Percentiles rank a stretch among this genome's conserved stretches.
Evolutionary conservation across 2,329 filamentous ascomycete genomes (phyloP).

Genomic region (Zymoseptoria ardabiliae): DNA sequence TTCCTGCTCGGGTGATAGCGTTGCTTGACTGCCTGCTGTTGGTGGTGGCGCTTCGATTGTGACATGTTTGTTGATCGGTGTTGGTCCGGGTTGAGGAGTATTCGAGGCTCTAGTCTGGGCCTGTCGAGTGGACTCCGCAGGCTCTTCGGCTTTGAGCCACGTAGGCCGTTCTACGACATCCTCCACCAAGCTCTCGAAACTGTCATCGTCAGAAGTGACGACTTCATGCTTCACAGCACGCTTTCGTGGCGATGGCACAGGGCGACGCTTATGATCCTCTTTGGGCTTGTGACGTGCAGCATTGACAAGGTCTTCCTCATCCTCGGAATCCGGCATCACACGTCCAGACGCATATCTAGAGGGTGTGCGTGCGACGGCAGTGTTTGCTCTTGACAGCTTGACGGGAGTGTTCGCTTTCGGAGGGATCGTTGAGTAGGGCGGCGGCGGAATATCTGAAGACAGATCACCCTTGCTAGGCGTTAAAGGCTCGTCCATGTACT

Average conservation of each 20-base stretch:
- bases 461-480: constrained; percentile 9
- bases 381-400: not conserved
- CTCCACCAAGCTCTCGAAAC: not conserved
- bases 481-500: constrained; percentile 22
- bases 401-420: constrained; percentile 12
- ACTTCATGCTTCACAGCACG: constrained; percentile 5
- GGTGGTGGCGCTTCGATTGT: constrained; percentile 6
- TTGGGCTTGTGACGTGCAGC: constrained; percentile 10
- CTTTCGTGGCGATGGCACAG: constrained; percentile 4
- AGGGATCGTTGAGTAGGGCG: constrained; percentile 41
- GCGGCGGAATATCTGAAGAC: constrained; percentile 26
- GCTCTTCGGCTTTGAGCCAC: not conserved
- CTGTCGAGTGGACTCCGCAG: not conserved
- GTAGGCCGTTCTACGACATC: not conserved
- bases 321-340: constrained; percentile 22
- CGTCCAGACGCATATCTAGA: not conserved
- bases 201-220: not conserved
- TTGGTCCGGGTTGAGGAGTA: not conserved
- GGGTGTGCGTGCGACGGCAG: constrained; percentile 3
- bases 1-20: constrained; percentile 5
- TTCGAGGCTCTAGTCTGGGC: not conserved
- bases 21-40: constrained; percentile 8
- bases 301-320: constrained; percentile 24
- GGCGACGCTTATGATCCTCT: not conserved
- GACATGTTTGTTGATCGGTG: not conserved